These are phyloP conservation scores for Pichia cactophila DNA, from an alignment of 1,139 yeast genomes.

Conservation along the genomic window DNA sequence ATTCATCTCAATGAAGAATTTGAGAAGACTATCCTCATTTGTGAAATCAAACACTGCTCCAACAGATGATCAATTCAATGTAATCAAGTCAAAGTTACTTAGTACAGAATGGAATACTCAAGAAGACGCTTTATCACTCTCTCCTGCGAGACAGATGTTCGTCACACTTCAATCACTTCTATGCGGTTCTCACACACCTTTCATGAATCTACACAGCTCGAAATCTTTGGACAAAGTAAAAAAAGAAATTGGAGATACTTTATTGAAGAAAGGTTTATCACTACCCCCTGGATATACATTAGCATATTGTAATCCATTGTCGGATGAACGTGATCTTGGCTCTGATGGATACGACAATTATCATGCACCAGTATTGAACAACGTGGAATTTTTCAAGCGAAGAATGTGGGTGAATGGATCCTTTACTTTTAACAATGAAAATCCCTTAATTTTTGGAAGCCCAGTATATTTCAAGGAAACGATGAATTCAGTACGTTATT, in stretches of 20 bases:
- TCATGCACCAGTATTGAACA: conserved; percentile 51
- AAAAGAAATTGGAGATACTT: not conserved
- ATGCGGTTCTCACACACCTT: conserved; percentile 6
- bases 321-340: conserved; percentile 42
- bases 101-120: conserved; percentile 17
- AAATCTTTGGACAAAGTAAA: not conserved
- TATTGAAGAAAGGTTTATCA: conserved; percentile 19
- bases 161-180: conserved; percentile 24
- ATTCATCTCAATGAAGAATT: not conserved
- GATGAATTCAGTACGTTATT: conserved; percentile 16
- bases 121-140: conserved; percentile 24
- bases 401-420: conserved; percentile 82
- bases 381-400: conserved; percentile 36
- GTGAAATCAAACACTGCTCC: not conserved
- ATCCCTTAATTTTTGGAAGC: conserved; percentile 33
- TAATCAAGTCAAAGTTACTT: conserved; percentile 12
- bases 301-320: conserved; percentile 53
- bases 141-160: conserved; percentile 21
- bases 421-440: conserved; percentile 32
- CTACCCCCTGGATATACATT: conserved; percentile 57
- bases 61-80: conserved; percentile 4
- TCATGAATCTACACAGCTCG: conserved; percentile 9
- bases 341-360: conserved; percentile 77
- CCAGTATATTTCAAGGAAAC: conserved; percentile 39
- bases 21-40: not conserved